Base-by-base conservation (phyloP, 148 eudicot genomes). In the Amaranthus hypochondriacus region DNA sequence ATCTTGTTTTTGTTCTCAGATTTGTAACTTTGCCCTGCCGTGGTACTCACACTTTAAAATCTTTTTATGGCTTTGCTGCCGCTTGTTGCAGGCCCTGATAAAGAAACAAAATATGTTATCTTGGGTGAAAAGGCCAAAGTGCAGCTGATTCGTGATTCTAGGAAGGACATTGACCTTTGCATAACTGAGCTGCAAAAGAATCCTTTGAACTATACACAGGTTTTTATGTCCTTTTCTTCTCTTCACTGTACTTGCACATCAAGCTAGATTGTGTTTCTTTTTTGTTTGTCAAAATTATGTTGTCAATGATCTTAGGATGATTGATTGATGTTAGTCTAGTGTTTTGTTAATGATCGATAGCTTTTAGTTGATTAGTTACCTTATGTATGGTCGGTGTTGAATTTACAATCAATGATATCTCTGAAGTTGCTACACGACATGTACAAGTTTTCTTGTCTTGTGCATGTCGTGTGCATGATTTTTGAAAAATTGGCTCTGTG, bases 71-170 rank as follows among this genome's bases (percentile, higher is more conserved):
- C 48, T 56, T 44, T 74, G 13, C 54, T 15, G 64, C 11, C 42
- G 44, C 73, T 39, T 48, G 44, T 70, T 39, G 64, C 72, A 95
- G 99, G 91, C 70, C 89, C 97, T 76, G 99, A 95, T 28, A 82
- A 84, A 81, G 96, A 89, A 77, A 66, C 74, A 39, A 92, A 83
- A 70, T 95, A 84, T 87, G 97, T 92, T 69, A 68, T 95, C 53
- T 72, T 92, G 86, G 99, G 97, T 73, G 97, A 95, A 76, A 95
- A 95, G 84, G 99, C 92, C 56, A 95, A 92, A 82, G 96, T 84
- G 71, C 97, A 90, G 78, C 89, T 95, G 46, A 61, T 92, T 69
- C 88, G 96, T 65, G 97, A 90, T 84, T 95, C 96, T 18, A 95
- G 83, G 82, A 83, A 89, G 74, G 65, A 87, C 70, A 95, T 95